These are phyloP conservation scores for Prunus campanulata DNA, from an alignment of 306 rosid species.

Conservation along the genomic window DNA sequence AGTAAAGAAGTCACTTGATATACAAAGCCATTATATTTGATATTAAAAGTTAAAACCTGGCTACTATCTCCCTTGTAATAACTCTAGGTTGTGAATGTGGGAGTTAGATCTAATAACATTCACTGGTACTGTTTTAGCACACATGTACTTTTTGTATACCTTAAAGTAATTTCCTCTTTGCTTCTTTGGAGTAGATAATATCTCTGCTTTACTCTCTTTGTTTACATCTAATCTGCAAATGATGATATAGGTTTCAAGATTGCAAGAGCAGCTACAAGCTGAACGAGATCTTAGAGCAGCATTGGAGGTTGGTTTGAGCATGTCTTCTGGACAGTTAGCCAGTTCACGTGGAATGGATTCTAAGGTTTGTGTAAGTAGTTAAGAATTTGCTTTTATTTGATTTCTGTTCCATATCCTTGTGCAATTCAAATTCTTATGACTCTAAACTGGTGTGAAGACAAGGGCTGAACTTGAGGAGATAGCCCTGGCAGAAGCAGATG, in stretches of 20 bases:
- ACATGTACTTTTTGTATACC: background rate
- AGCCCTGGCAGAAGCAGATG: slow-evolving; percentile 99
- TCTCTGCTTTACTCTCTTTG: background rate
- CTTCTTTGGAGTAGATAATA: background rate
- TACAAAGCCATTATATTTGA: background rate
- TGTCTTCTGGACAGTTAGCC: slow-evolving; percentile 89
- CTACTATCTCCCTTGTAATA: background rate
- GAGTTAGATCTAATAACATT: background rate
- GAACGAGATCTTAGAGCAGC: slow-evolving; percentile 99
- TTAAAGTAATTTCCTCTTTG: background rate
- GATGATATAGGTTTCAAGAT: slow-evolving; percentile 75
- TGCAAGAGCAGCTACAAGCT: slow-evolving; percentile 99
- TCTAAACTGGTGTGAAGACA: slow-evolving; percentile 55
- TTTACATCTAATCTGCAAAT: slow-evolving; percentile 26
- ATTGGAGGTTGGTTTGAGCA: slow-evolving; percentile 93
- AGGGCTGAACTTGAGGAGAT: slow-evolving; percentile 99
- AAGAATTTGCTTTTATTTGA: background rate
- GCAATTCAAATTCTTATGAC: slow-evolving; percentile 35
- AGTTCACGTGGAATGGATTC: slow-evolving; percentile 93
- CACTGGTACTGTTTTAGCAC: background rate
- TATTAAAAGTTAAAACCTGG: background rate
- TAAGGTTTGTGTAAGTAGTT: slow-evolving; percentile 51
- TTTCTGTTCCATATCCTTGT: slow-evolving; percentile 5
- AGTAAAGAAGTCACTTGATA: slow-evolving; percentile 2
- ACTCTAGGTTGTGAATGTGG: background rate